These are phyloP conservation scores for Rhizopus arrhizus DNA, from an alignment of 371 early-diverging fungal species.

Conservation along the genomic window DNA sequence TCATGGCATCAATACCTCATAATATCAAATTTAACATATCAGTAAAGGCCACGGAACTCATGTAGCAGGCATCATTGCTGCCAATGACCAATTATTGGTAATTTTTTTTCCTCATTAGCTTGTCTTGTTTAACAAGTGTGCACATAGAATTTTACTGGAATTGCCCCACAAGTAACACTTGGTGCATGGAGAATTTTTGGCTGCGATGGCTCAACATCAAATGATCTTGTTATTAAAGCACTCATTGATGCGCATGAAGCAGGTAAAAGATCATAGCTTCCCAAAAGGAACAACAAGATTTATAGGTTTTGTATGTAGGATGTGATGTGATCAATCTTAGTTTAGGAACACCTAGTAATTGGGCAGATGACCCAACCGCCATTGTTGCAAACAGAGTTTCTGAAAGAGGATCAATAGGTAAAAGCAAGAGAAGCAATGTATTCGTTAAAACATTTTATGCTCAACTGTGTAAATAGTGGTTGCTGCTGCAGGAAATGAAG, in stretches of 20 bases:
- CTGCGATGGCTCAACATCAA: constrained; percentile 56
- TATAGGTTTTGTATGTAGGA: constrained; percentile 32
- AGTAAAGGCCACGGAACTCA: constrained; percentile 61
- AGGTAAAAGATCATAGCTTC: constrained; percentile 48
- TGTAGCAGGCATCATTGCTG: constrained; percentile 69
- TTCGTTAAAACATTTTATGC: too few relatives aligned
- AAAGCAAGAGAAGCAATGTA: too few relatives aligned
- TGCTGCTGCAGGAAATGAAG: constrained; percentile 61
- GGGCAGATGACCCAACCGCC: constrained; percentile 44
- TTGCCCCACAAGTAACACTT: constrained; percentile 61
- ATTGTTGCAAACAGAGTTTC: constrained; percentile 38
- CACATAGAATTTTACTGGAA: constrained; percentile 58
- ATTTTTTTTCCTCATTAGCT: not conserved
- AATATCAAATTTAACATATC: not conserved
- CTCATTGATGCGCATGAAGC: constrained; percentile 61
- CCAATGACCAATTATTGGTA: constrained; percentile 43
- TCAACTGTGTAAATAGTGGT: constrained; percentile 37
- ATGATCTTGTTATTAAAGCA: constrained; percentile 66
- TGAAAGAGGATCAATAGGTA: constrained; percentile 25
- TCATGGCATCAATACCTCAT: not conserved
- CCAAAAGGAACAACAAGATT: constrained; percentile 41
- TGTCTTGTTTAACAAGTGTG: not conserved
- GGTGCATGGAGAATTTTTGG: constrained; percentile 65
- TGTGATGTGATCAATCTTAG: constrained; percentile 69
- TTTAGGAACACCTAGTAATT: constrained; percentile 56